A percentile compares a stretch with the other conserved stretches of the same genome.
Evolutionary conservation across 257 asterid genomes (phyloP).

Genomic region (Schizonepeta tenuifolia): DNA sequence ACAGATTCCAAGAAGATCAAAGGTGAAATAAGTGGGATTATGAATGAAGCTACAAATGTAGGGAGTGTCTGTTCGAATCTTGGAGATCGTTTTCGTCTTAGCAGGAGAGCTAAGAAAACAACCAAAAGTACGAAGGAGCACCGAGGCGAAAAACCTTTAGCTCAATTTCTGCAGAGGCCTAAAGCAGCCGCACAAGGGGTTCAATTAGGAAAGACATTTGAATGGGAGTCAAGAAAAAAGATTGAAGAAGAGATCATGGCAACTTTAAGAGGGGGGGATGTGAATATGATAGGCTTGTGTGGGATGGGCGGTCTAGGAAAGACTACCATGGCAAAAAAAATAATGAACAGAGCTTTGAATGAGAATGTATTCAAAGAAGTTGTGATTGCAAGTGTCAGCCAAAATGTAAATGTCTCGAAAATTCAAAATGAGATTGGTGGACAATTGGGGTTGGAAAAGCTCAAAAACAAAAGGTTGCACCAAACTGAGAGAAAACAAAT

Average conservation of each 20-base stretch:
- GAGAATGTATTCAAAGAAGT: conserved; percentile 26
- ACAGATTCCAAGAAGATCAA: too few species aligned
- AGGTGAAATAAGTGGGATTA: too few species aligned
- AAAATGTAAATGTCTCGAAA: background rate
- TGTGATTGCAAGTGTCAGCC: conserved; percentile 7
- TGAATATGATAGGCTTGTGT: conserved; percentile 15
- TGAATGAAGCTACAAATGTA: too few species aligned
- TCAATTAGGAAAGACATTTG: background rate
- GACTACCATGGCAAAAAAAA: background rate
- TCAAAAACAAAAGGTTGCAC: background rate
- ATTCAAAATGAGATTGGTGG: conserved; percentile 24
- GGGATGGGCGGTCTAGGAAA: conserved; percentile 17
- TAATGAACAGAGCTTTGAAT: background rate
- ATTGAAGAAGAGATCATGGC: background rate
- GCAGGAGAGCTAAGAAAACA: background rate
- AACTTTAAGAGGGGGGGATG: background rate
- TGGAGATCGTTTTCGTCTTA: background rate
- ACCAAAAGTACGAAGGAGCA: background rate
- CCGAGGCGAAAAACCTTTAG: background rate
- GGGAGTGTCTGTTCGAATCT: background rate
- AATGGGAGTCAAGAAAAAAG: conserved; percentile 17
- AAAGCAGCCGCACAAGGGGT: background rate
- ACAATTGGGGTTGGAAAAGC: background rate
- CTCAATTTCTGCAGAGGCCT: background rate
- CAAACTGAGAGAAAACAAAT: too few species aligned